Evolutionary conservation across 179 eudicot species (phyloP), one percentile per base, ranked within the genome.

Genomic region (Sideroxylon spinosum): DNA sequence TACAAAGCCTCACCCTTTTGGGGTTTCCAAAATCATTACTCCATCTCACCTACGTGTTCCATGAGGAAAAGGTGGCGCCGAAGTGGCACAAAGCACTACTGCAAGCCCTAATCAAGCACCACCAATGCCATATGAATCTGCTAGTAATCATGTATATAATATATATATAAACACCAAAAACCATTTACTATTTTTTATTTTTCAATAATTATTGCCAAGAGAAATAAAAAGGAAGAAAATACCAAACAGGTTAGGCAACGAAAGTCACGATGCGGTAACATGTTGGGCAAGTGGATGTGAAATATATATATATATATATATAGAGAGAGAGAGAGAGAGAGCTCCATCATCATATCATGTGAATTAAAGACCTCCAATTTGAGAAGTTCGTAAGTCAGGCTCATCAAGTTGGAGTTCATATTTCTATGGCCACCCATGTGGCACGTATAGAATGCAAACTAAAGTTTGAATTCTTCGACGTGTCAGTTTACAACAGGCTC

Each of bases 291-390:
- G 68, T 0, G 23, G 13, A 2, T 59, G 77, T 2, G 55, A 73
- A 37, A 37, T 37, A 28, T n/a, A 20, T 25, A 53, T 17, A 5
- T 28, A 1, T 4, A 64, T 6, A 16, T 26, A 64, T 9, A 3
- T 3, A 25, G 46, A 9, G 9, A 9, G 28, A 12, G 4, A 11
- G 17, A 72, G 44, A 37, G 44, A 37, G 44, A 37, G 44, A 37
- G 44, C 2, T 37, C 44, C 44, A 37, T 37, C 44, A 37, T 37
- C 44, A 0, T 23, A 23, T 7, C 76, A 73, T 37, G 78, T 76
- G 78, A 37, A 37, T 37, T 37, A 37, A 50, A 76, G 66, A 76
- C 7, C 65, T 76, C 61, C 71, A 25, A 25, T 64, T 65, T 48
- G 16, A 12, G 8, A 67, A 22, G 22, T 22, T 10, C 6, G 6